Conservation (phyloP, 176 grass and related monocot species). For the Hyparrhenia diplandra region DNA sequence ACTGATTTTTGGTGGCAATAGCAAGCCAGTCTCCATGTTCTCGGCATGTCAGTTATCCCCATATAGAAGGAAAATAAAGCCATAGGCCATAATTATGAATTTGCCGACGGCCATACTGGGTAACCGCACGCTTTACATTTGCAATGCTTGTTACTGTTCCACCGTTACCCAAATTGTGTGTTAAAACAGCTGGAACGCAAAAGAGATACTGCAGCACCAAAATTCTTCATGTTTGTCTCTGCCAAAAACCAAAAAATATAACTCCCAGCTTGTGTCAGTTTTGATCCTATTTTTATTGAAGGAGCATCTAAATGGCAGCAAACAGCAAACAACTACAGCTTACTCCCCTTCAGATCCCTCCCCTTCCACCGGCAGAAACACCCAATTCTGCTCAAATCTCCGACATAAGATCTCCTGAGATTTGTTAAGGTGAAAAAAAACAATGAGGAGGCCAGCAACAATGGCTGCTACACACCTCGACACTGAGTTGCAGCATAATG, state of each 20-base stretch:
- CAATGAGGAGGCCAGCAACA: not conserved
- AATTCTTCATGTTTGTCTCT: not conserved
- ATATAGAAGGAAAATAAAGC: too few relatives aligned
- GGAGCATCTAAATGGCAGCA: slow-evolving; percentile 3
- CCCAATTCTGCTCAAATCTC: slow-evolving; percentile 2
- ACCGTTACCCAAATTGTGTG: slow-evolving; percentile 23
- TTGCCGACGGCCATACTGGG: not conserved
- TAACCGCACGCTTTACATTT: not conserved
- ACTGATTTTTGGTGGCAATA: too few relatives aligned
- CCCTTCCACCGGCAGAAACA: not conserved
- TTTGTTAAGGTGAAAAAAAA: slow-evolving; percentile 12
- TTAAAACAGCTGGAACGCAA: slow-evolving; percentile 12
- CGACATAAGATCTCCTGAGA: not conserved
- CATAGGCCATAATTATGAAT: too few relatives aligned
- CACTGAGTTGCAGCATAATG: slow-evolving; percentile 27
- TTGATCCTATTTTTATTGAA: slow-evolving; percentile 35
- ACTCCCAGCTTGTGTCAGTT: slow-evolving; percentile 19
- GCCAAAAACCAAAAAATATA: not conserved
- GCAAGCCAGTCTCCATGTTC: too few relatives aligned
- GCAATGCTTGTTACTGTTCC: not conserved
- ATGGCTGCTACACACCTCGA: slow-evolving; percentile 20
- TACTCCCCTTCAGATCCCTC: too few relatives aligned
- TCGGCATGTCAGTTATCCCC: too few relatives aligned
- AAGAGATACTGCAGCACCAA: not conserved
- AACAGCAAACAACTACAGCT: slow-evolving; percentile 14